These are phyloP conservation scores for Neocallimastix lanati DNA, from an alignment of 192 early-diverging fungal genomes.

Conservation along the genomic window DNA sequence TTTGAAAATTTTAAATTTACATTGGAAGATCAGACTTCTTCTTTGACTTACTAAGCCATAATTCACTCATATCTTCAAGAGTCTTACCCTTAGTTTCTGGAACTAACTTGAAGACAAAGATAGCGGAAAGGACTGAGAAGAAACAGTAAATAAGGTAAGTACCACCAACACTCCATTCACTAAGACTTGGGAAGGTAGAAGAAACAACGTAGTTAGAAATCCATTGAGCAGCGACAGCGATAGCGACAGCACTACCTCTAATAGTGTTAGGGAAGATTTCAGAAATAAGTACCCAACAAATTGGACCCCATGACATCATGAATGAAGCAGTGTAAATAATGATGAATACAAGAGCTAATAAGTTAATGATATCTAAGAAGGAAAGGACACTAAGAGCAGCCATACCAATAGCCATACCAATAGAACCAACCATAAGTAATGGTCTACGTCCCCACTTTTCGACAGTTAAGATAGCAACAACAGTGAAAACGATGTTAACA, in stretches of 20 bases:
- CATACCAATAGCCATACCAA: neutral
- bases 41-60: neutral
- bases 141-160: neutral
- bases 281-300: neutral
- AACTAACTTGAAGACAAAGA: constrained; percentile 53
- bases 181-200: neutral
- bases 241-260: neutral
- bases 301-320: constrained; percentile 3
- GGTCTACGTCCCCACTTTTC: neutral
- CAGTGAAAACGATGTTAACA: neutral
- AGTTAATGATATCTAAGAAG: neutral
- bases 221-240: neutral
- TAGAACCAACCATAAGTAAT: neutral
- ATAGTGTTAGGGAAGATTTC: constrained; percentile 1
- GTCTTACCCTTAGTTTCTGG: constrained; percentile 70
- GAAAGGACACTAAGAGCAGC: neutral
- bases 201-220: neutral
- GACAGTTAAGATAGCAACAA: neutral
- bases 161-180: neutral
- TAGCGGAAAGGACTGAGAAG: constrained; percentile 14
- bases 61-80: constrained; percentile 34
- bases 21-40: no score
- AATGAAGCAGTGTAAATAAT: neutral
- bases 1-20: no score
- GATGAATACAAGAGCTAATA: neutral